Evolutionary conservation across 164 flowering plant genomes (phyloP).

Genomic region (Annona squamosa): DNA sequence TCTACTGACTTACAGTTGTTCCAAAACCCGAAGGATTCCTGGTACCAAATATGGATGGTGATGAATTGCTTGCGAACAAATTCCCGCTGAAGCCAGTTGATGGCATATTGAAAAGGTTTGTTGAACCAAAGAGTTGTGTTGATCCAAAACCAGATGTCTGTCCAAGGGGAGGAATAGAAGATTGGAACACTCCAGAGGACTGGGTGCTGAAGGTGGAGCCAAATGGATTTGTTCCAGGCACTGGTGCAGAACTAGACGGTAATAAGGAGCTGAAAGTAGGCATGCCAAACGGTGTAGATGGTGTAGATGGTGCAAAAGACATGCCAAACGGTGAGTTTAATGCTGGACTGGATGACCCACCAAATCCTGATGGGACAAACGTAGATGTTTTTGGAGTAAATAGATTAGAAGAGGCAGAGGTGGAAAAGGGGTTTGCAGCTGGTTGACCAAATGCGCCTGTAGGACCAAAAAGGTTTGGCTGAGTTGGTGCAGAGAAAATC

Average conservation of each 20-base stretch:
- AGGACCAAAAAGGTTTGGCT: conserved; percentile 37
- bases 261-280: conserved; percentile 50
- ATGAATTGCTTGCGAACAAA: conserved; percentile 38
- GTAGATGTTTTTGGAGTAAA: conserved; percentile 47
- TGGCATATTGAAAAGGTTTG: conserved; percentile 42
- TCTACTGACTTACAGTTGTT: conserved; percentile 44
- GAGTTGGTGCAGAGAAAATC: conserved; percentile 33
- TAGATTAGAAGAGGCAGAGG: conserved; percentile 43
- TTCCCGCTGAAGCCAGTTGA: conserved; percentile 51
- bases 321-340: conserved; percentile 48
- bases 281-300: conserved; percentile 39
- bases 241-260: conserved; percentile 45
- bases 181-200: conserved; percentile 57
- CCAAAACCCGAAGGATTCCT: conserved; percentile 34
- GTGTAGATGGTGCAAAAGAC: conserved; percentile 39
- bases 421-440: conserved; percentile 51
- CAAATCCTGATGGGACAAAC: conserved; percentile 39
- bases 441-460: conserved; percentile 51
- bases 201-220: conserved; percentile 49
- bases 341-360: conserved; percentile 39
- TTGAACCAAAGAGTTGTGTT: conserved; percentile 16
- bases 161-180: conserved; percentile 47
- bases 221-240: conserved; percentile 46
- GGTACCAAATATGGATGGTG: conserved; percentile 31
- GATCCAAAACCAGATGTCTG: conserved; percentile 39